Evolutionary conservation across 768 basidiomycete genomes (phyloP), one percentile per base, ranked within the genome.

Genomic region (Boletellus ananas): DNA sequence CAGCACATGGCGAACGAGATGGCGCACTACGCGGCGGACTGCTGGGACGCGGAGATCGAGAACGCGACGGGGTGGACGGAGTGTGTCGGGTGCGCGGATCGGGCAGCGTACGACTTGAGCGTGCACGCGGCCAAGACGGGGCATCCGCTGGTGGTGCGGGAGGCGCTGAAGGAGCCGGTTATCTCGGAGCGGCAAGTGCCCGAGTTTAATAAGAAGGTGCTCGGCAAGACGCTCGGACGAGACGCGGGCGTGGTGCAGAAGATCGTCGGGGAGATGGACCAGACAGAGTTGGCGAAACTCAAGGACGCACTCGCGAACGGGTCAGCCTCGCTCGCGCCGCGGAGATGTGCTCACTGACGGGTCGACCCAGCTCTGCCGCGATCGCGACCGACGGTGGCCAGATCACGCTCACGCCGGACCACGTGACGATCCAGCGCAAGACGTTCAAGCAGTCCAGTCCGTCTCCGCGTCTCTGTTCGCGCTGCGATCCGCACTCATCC

Each of bases 1-100:
- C 96, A 99, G 64, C 96, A 99, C 68, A 98, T 98, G 96, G 79
- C 72, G 34, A 99, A 98, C 72, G 96, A 98, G 76, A 98, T 98
- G 95, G 96, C 96, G 1, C 96, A 98, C 69, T 99, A 99, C 68
- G 95, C 96, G 47, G 82, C 93, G 34, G 95, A 98, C 72, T 99
- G 96, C 70, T 99, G 96, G 96, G 96, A 99, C 65, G 96, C 94
- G 37, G 96, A 99, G 74, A 97, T 98, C 57, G 80, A 93, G 55
- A 93, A 90, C 47, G 88, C 90, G 43, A 55, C 54, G 16, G 67
- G 87, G 39, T 99, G 96, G 96, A 95, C 92, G 46, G 96, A 99
- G 73, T 99, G 96, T 68, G 94, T 98, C 48, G 96, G 96, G 9
- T 99, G 96, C 72, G 96, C 96, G 33, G 96, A 99, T 70, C 87